Evolutionary conservation across 371 early-diverging fungal genomes (phyloP), one percentile per base, ranked within the genome.

Genomic region (Aphelidium insulamus): DNA sequence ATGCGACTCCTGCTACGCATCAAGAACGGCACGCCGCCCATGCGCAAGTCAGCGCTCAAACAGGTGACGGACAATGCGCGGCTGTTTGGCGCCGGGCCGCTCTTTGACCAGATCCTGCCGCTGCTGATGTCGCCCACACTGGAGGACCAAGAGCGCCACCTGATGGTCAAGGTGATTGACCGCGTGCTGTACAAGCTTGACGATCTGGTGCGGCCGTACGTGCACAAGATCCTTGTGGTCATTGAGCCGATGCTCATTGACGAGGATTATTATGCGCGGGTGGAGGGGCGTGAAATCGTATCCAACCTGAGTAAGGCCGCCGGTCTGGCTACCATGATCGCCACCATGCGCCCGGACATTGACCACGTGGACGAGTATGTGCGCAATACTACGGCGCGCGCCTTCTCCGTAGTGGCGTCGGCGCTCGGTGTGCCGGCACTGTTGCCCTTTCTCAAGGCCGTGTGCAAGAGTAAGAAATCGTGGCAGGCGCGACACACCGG

Each of bases 401-500:
- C 95, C 3, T 85, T 97, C 45, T 75, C 91, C 5, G 95, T 97
- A 2, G 94, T 97, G 11, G 94, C 90, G 0, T 81, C 86, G 7
- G 91, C 95, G 1, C 64, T 94, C 26, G 97, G 97, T 44, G 83
- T 97, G 37, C 88, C 85, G 0, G 77, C 86, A 0, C 55, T 91
- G 12, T 48, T 91, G 14, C 95, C 94, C 3, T 97, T 97, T 62
- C 56, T 97, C 31, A 77, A 76, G 43, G 97, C 97, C 21, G 92
- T 92, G 9, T 91, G 92, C 48, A 66, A 68, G 34, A 81, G 82
- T 37, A 84, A 81, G 36, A 85, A 87, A 45, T 83, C 90, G 24
- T 92, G 94, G 95, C 88, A 94, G 49, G 97, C 95, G 5, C 69
- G 94, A 21, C 97, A 97, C 44, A 97, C 97, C 0, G 97, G 97